phyloP scores from a whole-genome alignment of 352 stramenopile species.

The Thalassiosira exigua region DNA sequence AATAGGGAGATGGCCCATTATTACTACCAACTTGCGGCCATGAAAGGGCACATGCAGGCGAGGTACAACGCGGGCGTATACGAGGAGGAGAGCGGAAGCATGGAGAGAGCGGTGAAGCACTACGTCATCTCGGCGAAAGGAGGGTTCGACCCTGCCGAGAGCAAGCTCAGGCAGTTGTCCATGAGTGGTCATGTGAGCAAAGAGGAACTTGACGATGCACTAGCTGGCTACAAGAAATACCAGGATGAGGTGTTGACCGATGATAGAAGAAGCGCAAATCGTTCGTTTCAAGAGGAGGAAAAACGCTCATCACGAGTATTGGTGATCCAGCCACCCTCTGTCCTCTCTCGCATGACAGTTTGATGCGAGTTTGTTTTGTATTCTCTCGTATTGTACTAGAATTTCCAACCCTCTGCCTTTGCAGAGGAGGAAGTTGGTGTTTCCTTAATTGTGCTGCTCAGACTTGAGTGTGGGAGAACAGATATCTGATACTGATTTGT shows the following conservation, averaged over 20 bases:
- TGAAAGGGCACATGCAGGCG: slow-evolving; percentile 3
- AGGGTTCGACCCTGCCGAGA: background rate
- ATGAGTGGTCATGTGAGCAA: background rate
- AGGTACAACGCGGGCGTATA: slow-evolving; percentile 19
- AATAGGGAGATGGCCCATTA: background rate
- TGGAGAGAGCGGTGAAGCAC: slow-evolving; percentile 16
- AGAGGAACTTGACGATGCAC: background rate
- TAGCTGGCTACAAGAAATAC: background rate
- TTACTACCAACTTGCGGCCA: slow-evolving; percentile 22
- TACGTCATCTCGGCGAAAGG: slow-evolving; percentile 2
- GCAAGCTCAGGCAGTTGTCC: background rate
- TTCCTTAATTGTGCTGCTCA: too few relatives aligned
- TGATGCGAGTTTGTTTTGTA: too few relatives aligned
- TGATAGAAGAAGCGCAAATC: background rate
- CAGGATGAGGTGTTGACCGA: background rate
- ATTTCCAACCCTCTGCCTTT: too few relatives aligned
- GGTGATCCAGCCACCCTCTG: too few relatives aligned
- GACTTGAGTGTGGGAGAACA: too few relatives aligned
- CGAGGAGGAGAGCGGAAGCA: slow-evolving; percentile 5
- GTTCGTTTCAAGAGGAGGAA: too few relatives aligned
- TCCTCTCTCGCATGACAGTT: too few relatives aligned
- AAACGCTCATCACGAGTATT: too few relatives aligned
- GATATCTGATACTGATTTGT: too few relatives aligned
- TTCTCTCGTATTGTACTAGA: too few relatives aligned
- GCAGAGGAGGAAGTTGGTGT: too few relatives aligned